A percentile compares a stretch with the other conserved stretches of the same genome.
Evolutionary conservation across 208 protist species (phyloP).

Genomic region (Vickermania spadyakhi): DNA sequence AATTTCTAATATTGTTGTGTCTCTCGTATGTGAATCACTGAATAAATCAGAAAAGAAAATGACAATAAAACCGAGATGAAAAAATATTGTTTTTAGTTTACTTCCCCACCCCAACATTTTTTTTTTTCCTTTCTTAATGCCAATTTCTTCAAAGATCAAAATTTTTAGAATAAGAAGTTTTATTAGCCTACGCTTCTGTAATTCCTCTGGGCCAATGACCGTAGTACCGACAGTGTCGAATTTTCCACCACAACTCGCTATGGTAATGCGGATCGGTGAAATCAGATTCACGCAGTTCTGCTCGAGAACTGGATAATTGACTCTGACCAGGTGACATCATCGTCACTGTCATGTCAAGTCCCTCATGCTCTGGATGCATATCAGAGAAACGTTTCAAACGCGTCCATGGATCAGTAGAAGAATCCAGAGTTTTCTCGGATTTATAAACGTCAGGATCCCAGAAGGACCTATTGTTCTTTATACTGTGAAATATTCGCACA

Average conservation of each 20-base stretch:
- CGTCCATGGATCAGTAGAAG: slow-evolving; percentile 47
- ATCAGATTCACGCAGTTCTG: slow-evolving; percentile 76
- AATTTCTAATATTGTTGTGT: no score
- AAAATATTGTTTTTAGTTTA: no score
- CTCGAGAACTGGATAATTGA: slow-evolving; percentile 55
- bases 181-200: no score
- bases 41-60: no score
- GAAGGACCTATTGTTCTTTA: slow-evolving; percentile 86
- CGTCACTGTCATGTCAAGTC: slow-evolving; percentile 39
- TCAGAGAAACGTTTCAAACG: slow-evolving; percentile 79
- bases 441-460: slow-evolving; percentile 76
- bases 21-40: no score
- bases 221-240: slow-evolving; percentile 76
- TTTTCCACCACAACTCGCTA: slow-evolving; percentile 86
- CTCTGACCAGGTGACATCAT: slow-evolving; percentile 83
- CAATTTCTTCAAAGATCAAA: no score
- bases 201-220: slow-evolving; percentile 86
- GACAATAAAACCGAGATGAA: no score
- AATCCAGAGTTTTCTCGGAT: slow-evolving; percentile 45
- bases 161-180: no score
- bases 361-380: slow-evolving; percentile 77
- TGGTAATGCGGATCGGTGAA: slow-evolving; percentile 85
- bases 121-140: no score
- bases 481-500: slow-evolving; percentile 71
- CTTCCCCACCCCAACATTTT: no score